phyloP scores from a whole-genome alignment of 306 rosid species.

The Sicyos edulis region DNA sequence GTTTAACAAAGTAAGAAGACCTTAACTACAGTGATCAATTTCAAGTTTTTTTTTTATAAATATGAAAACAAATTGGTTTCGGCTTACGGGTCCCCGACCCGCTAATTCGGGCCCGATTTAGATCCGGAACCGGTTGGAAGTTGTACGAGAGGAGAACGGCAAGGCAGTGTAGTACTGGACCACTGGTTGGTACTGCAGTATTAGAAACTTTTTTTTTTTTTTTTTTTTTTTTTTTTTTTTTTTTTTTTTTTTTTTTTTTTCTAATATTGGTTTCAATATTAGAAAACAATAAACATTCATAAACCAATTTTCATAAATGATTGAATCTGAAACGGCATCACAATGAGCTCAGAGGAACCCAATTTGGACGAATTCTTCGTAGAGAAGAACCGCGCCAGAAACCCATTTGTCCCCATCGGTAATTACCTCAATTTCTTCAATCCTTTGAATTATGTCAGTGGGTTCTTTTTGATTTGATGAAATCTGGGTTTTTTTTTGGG shows the following conservation, averaged over 20 bases:
- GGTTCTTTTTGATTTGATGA: too few species aligned
- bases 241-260: neutral
- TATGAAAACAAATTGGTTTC: neutral
- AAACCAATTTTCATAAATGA: neutral
- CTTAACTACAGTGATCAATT: too few species aligned
- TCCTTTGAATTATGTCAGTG: neutral
- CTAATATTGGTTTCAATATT: too few species aligned
- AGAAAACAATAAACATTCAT: too few species aligned
- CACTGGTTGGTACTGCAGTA: too few species aligned
- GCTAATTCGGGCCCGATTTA: slow-evolving; percentile 10
- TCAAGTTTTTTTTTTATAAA: too few species aligned
- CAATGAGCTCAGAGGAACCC: slow-evolving; percentile 45
- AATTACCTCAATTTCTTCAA: slow-evolving; percentile 1
- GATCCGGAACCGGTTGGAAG: neutral
- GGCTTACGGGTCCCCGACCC: slow-evolving; percentile 17
- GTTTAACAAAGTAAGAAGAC: too few species aligned
- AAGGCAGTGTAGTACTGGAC: neutral
- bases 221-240: too few species aligned
- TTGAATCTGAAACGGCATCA: too few species aligned
- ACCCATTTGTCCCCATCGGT: slow-evolving; percentile 88
- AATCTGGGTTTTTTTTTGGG: neutral
- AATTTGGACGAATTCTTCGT: slow-evolving; percentile 44
- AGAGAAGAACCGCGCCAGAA: slow-evolving; percentile 68
- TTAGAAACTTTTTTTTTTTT: too few species aligned
- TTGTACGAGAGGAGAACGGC: slow-evolving; percentile 1